Conservation (phyloP, 2,329 filamentous ascomycete species). For the Neonectria magnoliae region DNA sequence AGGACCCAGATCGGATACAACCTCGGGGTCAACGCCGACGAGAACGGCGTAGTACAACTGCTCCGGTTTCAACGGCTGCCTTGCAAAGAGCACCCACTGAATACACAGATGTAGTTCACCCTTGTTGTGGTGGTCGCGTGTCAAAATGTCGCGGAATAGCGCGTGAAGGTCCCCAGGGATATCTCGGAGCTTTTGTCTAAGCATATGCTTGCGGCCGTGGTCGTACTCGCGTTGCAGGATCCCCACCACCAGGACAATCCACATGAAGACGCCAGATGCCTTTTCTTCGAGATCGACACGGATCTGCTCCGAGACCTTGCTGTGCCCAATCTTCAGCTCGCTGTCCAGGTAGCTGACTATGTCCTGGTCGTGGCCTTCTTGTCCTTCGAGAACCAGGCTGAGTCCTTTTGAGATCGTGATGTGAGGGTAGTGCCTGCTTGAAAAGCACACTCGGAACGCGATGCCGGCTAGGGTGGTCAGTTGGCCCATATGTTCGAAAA, state of each 20-base stretch:
- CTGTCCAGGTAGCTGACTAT: conserved; percentile 34
- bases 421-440: conserved; percentile 59
- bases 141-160: conserved; percentile 63
- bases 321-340: conserved; percentile 12
- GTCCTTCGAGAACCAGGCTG: conserved; percentile 39
- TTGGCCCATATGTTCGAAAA: conserved; percentile 52
- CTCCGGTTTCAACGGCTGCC: conserved; percentile 50
- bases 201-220: conserved; percentile 34
- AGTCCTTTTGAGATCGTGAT: conserved; percentile 47
- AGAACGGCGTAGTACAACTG: conserved; percentile 54
- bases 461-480: conserved; percentile 21
- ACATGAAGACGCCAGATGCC: conserved; percentile 56
- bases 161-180: conserved; percentile 54
- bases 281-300: conserved; percentile 45
- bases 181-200: conserved; percentile 44
- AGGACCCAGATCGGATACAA: conserved; percentile 34
- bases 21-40: background rate
- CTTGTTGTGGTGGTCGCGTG: conserved; percentile 54
- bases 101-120: conserved; percentile 57
- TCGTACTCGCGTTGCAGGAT: conserved; percentile 51
- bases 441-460: conserved; percentile 52
- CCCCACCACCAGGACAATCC: conserved; percentile 51
- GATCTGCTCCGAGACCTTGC: background rate
- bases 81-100: conserved; percentile 63
- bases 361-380: conserved; percentile 40